Evolutionary conservation across 371 early-diverging fungal species (phyloP), one percentile per base, ranked within the genome.

Genomic region (Coemansia sp.): DNA sequence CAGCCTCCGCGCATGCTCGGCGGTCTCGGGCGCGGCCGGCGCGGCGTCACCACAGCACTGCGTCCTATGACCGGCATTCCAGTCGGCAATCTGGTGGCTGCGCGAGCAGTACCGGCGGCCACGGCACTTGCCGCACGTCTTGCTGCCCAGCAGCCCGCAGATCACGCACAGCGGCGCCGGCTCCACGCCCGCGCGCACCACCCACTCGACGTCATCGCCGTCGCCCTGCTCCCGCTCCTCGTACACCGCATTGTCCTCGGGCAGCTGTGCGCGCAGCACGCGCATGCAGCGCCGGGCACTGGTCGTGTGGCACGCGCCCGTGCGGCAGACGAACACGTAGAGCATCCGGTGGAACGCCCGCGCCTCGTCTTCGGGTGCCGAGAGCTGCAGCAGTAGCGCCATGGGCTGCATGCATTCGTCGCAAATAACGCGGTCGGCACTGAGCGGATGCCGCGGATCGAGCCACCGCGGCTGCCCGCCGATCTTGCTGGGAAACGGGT

Each of bases 391-490:
- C 59, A 97, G 83, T 59, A 94, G 80, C 7, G 78, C 69, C 93
- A 96, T 88, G 9, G 90, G 88, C 41, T 86, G 83, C 12, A 77
- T 66, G 77, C 98, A 97, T n/a, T 84, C 83, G 35, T 85, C 85
- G 80, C 98, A 97, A 12, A 74, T 75, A 9, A 85, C 86, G 30
- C 80, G 54, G 42, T 88, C 88, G 1, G 80, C 82, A 26, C 79
- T 59, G 35, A 93, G 77, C 26, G 90, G 82, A 30, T 84, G 75
- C 31, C 82, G 82, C 2, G 92, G 94, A 69, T 93, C 86, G 53
- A 98, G 80, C 96, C 95, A 96, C 55, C 49, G 61, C 26, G 96
- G 95, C 49, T 81, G 77, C 41, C 96, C 95, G 59, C 96, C 96
- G 62, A 93, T 83, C 78, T 94, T 94, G 80, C 88, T 91, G 11